Conservation (phyloP, 768 basidiomycete genomes). For the Suillus occidentalis region DNA sequence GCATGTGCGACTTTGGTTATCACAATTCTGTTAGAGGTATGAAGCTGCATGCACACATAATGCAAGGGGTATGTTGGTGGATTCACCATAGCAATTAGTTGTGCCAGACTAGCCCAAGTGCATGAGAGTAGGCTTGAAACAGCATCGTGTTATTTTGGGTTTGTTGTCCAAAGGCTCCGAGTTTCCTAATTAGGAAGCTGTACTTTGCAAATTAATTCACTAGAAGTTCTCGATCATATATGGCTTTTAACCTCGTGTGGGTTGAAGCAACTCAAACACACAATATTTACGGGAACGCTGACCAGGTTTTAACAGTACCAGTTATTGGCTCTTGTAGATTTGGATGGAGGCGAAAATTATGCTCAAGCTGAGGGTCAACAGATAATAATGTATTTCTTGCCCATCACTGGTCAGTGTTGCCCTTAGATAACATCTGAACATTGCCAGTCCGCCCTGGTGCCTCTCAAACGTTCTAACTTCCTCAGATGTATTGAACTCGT, state of each 20-base stretch:
- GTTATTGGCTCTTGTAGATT: too few species aligned
- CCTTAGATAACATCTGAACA: background rate
- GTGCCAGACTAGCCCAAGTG: background rate
- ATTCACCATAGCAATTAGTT: background rate
- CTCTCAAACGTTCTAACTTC: background rate
- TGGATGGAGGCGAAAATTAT: too few species aligned
- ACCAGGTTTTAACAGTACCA: too few species aligned
- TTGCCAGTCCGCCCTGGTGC: background rate
- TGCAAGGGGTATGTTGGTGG: background rate
- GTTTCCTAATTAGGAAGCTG: background rate
- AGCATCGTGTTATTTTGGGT: background rate
- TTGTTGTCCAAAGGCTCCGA: background rate
- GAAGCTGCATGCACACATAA: background rate
- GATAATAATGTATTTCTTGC: too few species aligned
- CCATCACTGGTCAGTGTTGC: background rate
- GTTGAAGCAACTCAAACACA: too few species aligned
- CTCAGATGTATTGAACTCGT: background rate
- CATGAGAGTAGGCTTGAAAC: background rate
- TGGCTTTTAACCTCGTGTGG: too few species aligned
- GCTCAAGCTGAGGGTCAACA: too few species aligned
- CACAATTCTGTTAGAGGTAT: background rate
- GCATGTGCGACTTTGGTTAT: background rate
- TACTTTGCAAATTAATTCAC: background rate
- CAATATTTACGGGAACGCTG: too few species aligned
- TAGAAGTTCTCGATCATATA: background rate